Base-by-base conservation (phyloP, 495 filamentous ascomycete genomes). In the Aspergillus incahuasiensis region DNA sequence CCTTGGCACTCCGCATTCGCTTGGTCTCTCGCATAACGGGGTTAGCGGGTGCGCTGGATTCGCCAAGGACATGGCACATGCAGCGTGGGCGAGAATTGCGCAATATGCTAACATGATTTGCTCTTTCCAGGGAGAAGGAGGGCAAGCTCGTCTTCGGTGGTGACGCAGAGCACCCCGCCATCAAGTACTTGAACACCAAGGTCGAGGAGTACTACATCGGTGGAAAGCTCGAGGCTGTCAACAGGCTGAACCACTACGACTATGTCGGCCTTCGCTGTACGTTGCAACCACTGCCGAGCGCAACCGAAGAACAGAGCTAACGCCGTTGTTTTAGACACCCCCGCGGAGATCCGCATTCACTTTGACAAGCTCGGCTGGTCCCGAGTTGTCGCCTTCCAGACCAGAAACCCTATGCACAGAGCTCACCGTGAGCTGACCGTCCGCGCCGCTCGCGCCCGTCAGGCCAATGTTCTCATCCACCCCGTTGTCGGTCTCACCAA, bases 291-390 rank as follows among this genome's bases (percentile, higher is more conserved):
- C 34, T 42, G 34, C 48, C 30, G 44, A 38, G 18, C 34, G 21
- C 48, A 32, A 55, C n/a, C n/a, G 15, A 24, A 48, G 19, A 25
- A 48, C 15, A 39, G 30, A 49, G 43, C 63, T 64, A 54, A 62
- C 46, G 54, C 54, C 46, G 51, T 54, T 21, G 47, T 38, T 22
- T 35, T 20, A 95, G 90, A 95, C 75, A 92, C 95, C 18, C 94
- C 94, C 57, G 88, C 95, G 12, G 94, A 98, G 74, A 82, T 98
- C 54, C 91, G 94, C 60, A 76, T 88, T 50, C 94, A 97, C 81
- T 98, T 98, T 67, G 92, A 97, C 77, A 98, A 98, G 81, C 89
- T 98, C 66, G 94, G 94, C 69, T 98, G 94, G 94, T 84, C 85
- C 65, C 83, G 84, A 65, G 92, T 98, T 65, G 94, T 98, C 60